phyloP scores from a whole-genome alignment of 2,329 filamentous ascomycete genomes.

The Colletotrichum orchidophilum region DNA sequence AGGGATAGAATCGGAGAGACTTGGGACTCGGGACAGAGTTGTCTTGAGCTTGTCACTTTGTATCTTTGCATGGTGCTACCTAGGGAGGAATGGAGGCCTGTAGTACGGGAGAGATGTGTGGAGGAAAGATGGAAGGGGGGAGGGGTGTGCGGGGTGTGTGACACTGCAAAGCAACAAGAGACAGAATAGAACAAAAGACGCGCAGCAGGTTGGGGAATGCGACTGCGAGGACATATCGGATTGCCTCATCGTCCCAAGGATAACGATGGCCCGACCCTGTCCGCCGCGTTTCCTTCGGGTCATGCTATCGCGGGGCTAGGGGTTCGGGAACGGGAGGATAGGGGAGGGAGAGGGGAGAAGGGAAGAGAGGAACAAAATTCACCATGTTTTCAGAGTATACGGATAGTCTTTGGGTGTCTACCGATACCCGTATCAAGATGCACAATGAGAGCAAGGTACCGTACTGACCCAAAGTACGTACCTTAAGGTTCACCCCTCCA shows the following conservation, averaged over 20 bases:
- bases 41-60: background rate
- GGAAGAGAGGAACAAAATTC: background rate
- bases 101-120: background rate
- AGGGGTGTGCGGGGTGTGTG: background rate
- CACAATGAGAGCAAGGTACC: too few relatives aligned
- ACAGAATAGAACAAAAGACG: background rate
- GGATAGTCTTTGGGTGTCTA: too few relatives aligned
- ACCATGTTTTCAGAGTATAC: background rate
- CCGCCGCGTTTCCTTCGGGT: constrained; percentile 1
- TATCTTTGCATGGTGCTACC: background rate
- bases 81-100: background rate
- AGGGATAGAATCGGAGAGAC: constrained; percentile 18
- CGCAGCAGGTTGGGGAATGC: background rate
- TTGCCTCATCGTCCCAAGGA: constrained; percentile 32
- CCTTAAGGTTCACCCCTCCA: background rate
- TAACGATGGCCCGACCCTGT: constrained; percentile 20
- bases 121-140: background rate
- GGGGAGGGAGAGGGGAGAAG: background rate
- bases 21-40: background rate
- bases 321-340: background rate
- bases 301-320: constrained; percentile 10
- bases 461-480: too few relatives aligned
- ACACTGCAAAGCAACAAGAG: background rate
- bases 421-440: too few relatives aligned
- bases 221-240: constrained; percentile 10